Evolutionary conservation across 2,329 filamentous ascomycete species (phyloP).

Genomic region (Arachnomyces sp.): DNA sequence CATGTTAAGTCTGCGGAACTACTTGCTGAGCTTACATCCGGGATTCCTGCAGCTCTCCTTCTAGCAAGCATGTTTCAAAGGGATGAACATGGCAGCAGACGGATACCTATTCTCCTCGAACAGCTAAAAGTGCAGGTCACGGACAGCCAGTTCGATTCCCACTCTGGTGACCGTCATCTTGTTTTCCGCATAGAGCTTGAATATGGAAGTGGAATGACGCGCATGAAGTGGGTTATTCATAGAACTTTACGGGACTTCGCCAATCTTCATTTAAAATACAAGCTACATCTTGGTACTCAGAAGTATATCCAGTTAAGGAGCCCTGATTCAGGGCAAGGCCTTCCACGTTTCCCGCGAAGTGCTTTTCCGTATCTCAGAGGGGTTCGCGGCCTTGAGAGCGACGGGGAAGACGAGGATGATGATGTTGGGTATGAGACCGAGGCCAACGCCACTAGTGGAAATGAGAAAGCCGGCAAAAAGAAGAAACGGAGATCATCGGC

Average conservation of each 20-base stretch:
- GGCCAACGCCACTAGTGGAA: slow-evolving; percentile 63
- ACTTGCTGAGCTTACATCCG: slow-evolving; percentile 88
- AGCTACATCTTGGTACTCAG: slow-evolving; percentile 74
- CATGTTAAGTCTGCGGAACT: slow-evolving; percentile 93
- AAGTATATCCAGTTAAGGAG: slow-evolving; percentile 66
- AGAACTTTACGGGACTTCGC: slow-evolving; percentile 82
- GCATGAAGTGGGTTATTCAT: slow-evolving; percentile 94
- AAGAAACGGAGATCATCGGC: slow-evolving; percentile 50
- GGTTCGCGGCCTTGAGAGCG: slow-evolving; percentile 69
- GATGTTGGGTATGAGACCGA: slow-evolving; percentile 41
- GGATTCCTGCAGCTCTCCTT: slow-evolving; percentile 86
- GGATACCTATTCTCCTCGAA: slow-evolving; percentile 89
- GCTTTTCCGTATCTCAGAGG: slow-evolving; percentile 85
- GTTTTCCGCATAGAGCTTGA: slow-evolving; percentile 89
- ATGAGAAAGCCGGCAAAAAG: slow-evolving; percentile 50
- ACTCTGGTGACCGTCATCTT: slow-evolving; percentile 60
- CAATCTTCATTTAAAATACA: slow-evolving; percentile 90
- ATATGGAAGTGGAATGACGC: slow-evolving; percentile 88
- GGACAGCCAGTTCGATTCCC: slow-evolving; percentile 63
- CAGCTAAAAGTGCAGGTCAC: slow-evolving; percentile 84
- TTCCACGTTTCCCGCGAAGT: slow-evolving; percentile 82
- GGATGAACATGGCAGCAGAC: slow-evolving; percentile 90
- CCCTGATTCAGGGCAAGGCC: slow-evolving; percentile 64
- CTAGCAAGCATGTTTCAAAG: slow-evolving; percentile 96
- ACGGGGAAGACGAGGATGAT: slow-evolving; percentile 63